Percentiles rank a stretch among this genome's conserved stretches.
phyloP scores from a whole-genome alignment of 768 basidiomycete genomes.

The Tricholomella constricta region DNA sequence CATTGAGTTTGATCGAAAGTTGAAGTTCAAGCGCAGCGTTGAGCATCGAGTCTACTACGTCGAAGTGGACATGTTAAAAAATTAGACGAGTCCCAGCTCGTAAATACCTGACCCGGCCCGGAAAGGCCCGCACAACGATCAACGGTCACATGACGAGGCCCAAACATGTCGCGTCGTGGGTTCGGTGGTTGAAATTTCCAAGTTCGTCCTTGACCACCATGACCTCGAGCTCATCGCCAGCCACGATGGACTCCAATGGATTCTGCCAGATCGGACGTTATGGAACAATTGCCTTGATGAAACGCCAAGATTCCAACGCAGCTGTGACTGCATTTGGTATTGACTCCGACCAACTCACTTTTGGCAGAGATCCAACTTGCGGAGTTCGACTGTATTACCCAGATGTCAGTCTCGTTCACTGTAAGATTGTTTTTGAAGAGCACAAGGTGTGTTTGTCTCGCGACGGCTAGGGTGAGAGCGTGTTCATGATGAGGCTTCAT shows the following conservation, averaged over 20 bases:
- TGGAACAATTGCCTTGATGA: slow-evolving; percentile 67
- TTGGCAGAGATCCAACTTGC: slow-evolving; percentile 66
- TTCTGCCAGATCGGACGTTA: slow-evolving; percentile 56
- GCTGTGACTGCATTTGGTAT: slow-evolving; percentile 71
- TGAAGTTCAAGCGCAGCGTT: no score
- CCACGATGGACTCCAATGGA: slow-evolving; percentile 16
- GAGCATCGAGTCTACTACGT: no score
- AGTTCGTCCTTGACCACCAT: neutral
- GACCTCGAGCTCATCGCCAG: neutral
- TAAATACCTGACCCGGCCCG: no score
- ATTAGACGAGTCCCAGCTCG: no score
- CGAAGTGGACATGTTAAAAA: no score
- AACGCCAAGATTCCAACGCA: slow-evolving; percentile 44
- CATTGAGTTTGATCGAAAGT: neutral
- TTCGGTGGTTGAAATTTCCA: slow-evolving; percentile 2
- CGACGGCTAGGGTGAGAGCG: no score
- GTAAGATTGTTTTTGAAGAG: slow-evolving; percentile 68
- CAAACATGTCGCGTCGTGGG: neutral
- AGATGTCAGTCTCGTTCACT: slow-evolving; percentile 62
- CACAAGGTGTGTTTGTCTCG: slow-evolving; percentile 49
- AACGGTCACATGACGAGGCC: slow-evolving; percentile 1
- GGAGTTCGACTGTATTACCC: slow-evolving; percentile 72
- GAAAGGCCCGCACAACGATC: neutral
- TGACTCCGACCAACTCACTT: slow-evolving; percentile 65
- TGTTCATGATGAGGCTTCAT: no score